Evolutionary conservation across 2,329 filamentous ascomycete species (phyloP).

Genomic region (Thielaviopsis populi): DNA sequence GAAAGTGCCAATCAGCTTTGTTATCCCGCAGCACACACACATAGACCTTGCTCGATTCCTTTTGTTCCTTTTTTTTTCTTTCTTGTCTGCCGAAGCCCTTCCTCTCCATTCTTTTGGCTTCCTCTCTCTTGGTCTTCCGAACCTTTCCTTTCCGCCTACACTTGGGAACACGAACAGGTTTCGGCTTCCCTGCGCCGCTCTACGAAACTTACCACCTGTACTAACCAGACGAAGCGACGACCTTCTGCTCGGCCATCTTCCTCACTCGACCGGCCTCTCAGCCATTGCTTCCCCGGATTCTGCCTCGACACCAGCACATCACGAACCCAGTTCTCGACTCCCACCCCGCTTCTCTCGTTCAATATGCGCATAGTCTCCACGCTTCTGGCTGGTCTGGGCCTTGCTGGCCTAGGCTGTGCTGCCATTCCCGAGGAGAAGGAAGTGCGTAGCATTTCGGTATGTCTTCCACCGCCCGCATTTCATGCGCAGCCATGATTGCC

Average conservation of each 20-base stretch:
- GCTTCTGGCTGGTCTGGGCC: slow-evolving; percentile 16
- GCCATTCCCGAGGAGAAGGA: slow-evolving; percentile 14
- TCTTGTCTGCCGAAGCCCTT: neutral
- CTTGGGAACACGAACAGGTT: slow-evolving; percentile 1
- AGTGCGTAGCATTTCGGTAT: slow-evolving; percentile 19
- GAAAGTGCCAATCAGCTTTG: neutral
- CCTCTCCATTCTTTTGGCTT: neutral
- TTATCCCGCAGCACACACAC: neutral
- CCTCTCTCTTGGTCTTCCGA: neutral
- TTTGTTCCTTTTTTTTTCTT: neutral
- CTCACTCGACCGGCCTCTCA: neutral
- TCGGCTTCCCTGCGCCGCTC: neutral
- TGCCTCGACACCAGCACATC: neutral
- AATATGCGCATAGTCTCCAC: slow-evolving; percentile 16
- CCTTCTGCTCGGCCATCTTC: neutral
- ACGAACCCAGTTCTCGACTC: neutral
- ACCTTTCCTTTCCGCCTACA: neutral
- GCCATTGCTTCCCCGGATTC: neutral
- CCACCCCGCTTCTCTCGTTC: neutral
- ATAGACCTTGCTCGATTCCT: neutral
- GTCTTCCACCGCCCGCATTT: slow-evolving; percentile 7
- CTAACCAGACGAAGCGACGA: neutral
- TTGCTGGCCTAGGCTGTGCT: slow-evolving; percentile 10
- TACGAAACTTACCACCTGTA: slow-evolving; percentile 3
- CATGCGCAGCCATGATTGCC: neutral